Evolutionary conservation across 1,284 basidiomycete species (phyloP).

Genomic region (Abortiporus biennis): DNA sequence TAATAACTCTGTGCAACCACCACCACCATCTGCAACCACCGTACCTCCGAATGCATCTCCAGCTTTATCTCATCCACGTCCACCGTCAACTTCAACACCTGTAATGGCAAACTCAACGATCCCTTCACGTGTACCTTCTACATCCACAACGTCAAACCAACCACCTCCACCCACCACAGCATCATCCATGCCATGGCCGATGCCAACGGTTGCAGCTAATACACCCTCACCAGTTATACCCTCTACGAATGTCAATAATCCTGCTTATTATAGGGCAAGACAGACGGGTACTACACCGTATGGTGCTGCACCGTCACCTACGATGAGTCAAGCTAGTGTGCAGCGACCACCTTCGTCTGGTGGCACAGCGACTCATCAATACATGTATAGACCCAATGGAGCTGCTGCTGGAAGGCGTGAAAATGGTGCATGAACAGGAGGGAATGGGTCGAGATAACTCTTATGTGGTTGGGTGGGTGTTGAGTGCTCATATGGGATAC

Average conservation of each 20-base stretch:
- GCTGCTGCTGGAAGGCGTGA: slow-evolving; percentile 8
- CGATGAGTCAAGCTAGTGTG: slow-evolving; percentile 21
- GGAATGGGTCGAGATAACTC: neutral
- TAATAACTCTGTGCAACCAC: neutral
- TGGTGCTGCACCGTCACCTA: slow-evolving; percentile 4
- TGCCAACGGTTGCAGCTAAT: slow-evolving; percentile 24
- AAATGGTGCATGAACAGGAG: slow-evolving; percentile 7
- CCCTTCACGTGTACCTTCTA: slow-evolving; percentile 17
- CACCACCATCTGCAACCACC: neutral
- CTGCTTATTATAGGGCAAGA: neutral
- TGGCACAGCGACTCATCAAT: slow-evolving; percentile 31
- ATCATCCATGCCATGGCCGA: slow-evolving; percentile 35
- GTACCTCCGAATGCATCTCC: slow-evolving; percentile 17
- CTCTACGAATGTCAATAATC: slow-evolving; percentile 7
- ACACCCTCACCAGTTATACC: slow-evolving; percentile 22
- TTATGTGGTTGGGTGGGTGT: too few relatives aligned
- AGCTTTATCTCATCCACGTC: slow-evolving; percentile 14
- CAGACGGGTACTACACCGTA: slow-evolving; percentile 1
- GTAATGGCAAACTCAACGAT: slow-evolving; percentile 6
- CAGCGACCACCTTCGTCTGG: slow-evolving; percentile 28
- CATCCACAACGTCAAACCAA: slow-evolving; percentile 17
- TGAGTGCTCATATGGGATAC: too few relatives aligned
- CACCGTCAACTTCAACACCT: slow-evolving; percentile 7
- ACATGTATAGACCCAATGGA: slow-evolving; percentile 40
- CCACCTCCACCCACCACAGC: slow-evolving; percentile 20